A percentile compares a stretch with the other conserved stretches of the same genome.
Evolutionary conservation across 1,284 basidiomycete genomes (phyloP).

Genomic region (Leccinum fallax): DNA sequence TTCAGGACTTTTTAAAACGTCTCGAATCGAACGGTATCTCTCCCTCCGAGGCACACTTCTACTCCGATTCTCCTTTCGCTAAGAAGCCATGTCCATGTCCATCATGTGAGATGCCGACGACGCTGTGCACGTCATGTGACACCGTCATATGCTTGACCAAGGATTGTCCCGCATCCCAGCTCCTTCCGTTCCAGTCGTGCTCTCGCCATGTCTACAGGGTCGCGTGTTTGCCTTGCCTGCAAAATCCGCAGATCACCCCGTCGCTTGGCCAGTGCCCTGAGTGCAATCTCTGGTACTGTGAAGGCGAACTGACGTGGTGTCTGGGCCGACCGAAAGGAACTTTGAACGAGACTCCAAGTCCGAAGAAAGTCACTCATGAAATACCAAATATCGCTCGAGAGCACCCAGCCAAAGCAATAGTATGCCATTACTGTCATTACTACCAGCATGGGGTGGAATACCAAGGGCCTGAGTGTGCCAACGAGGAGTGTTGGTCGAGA

Average conservation of each 20-base stretch:
- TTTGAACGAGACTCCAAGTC: background rate
- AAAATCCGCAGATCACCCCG: slow-evolving; percentile 9
- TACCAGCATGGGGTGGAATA: background rate
- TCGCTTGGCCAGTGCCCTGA: slow-evolving; percentile 25
- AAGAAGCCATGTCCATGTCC: slow-evolving; percentile 8
- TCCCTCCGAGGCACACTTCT: background rate
- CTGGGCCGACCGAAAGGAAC: slow-evolving; percentile 1
- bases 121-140: slow-evolving; percentile 14
- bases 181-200: background rate
- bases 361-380: background rate
- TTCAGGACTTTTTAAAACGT: slow-evolving; percentile 14
- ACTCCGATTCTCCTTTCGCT: background rate
- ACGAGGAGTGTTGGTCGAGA: background rate
- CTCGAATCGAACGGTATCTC: slow-evolving; percentile 12
- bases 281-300: slow-evolving; percentile 27
- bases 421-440: background rate
- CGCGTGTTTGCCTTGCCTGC: slow-evolving; percentile 19
- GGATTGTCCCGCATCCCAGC: slow-evolving; percentile 20
- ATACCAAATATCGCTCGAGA: background rate
- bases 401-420: background rate
- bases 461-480: background rate
- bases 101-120: slow-evolving; percentile 4
- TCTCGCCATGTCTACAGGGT: background rate
- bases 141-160: slow-evolving; percentile 21
- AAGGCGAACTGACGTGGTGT: slow-evolving; percentile 23